Base-by-base conservation (phyloP, 2,329 filamentous ascomycete species). In the Grosmannia penicillata region DNA sequence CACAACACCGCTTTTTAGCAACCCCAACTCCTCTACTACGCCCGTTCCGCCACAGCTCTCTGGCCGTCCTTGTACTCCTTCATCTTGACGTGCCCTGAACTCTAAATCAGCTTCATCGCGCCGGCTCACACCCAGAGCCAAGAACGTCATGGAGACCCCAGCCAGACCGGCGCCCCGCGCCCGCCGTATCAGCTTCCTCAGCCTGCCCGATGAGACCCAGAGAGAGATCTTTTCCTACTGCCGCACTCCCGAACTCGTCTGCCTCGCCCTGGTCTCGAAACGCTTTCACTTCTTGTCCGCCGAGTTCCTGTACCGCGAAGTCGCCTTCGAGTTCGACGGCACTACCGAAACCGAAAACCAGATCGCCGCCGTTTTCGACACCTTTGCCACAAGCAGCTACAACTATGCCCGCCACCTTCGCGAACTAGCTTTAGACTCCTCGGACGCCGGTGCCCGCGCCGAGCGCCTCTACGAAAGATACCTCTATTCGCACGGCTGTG, bases 371-470 rank as follows among this genome's bases (percentile, higher is more conserved):
- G 68, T 72, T 4, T 61, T 79, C 34, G 67, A 77, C 39, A 77
- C 74, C 4, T 68, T 79, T 38, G 69, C 66, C 23, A 72, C 72
- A 0, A 78, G 73, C 58, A 65, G 75, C 23, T 76, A 77, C 55
- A 62, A 78, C 53, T 78, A 78, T 55, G 70, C 70, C 21, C 57
- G 65, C 44, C 66, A 75, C 49, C 56, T 78, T 23, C 63, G 62
- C 43, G 64, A 70, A 40, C 56, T 79, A 27, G 63, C 59, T 24
- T 60, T 79, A 43, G 72, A 76, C 44, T 72, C 70, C 1, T 54
- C 69, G 21, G 67, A 61, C 43, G 58, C 61, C 9, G 70, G 69
- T 8, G 52, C 58, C 37, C 69, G 68, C 51, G 68, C 63, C n/a
- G 68, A 75, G 46, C 50, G 56, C 15, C 61, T 66, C 18, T 72